phyloP scores from a whole-genome alignment of 345 rosid genomes.

The Camelina hispida region DNA sequence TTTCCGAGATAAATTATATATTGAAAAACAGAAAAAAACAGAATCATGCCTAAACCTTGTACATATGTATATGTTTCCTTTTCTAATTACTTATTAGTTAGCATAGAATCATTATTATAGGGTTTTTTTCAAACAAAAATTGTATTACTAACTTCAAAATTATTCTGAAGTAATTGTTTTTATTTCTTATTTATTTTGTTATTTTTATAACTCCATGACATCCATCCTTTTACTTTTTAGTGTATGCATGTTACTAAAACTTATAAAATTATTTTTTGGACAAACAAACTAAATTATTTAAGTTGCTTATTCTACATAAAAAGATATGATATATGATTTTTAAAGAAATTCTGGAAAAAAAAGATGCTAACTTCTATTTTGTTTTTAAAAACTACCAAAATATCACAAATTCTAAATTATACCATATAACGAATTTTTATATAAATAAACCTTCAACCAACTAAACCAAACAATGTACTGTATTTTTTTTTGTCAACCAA shows the following conservation, averaged over 20 bases:
- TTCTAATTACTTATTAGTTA: neutral
- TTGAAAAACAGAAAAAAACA: too few relatives aligned
- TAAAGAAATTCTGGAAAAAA: neutral
- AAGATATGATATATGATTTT: too few relatives aligned
- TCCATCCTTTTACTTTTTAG: neutral
- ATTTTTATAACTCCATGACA: neutral
- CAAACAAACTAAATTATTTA: too few relatives aligned
- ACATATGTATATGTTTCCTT: too few relatives aligned
- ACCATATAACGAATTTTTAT: neutral
- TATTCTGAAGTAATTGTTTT: neutral
- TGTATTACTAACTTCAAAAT: neutral
- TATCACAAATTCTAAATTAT: neutral
- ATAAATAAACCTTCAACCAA: too few relatives aligned
- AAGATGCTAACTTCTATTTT: neutral
- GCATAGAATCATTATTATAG: neutral
- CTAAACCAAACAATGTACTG: too few relatives aligned
- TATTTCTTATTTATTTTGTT: neutral
- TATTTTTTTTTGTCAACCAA: too few relatives aligned
- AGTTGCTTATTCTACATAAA: too few relatives aligned
- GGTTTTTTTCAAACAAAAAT: neutral
- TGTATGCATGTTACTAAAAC: neutral
- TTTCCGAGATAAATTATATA: too few relatives aligned
- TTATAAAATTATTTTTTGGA: too few relatives aligned
- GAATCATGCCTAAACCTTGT: too few relatives aligned
- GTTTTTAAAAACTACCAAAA: too few relatives aligned